Evolutionary conservation across 2,329 filamentous ascomycete species (phyloP), one percentile per base, ranked within the genome.

Genomic region (Fusarium sp.): DNA sequence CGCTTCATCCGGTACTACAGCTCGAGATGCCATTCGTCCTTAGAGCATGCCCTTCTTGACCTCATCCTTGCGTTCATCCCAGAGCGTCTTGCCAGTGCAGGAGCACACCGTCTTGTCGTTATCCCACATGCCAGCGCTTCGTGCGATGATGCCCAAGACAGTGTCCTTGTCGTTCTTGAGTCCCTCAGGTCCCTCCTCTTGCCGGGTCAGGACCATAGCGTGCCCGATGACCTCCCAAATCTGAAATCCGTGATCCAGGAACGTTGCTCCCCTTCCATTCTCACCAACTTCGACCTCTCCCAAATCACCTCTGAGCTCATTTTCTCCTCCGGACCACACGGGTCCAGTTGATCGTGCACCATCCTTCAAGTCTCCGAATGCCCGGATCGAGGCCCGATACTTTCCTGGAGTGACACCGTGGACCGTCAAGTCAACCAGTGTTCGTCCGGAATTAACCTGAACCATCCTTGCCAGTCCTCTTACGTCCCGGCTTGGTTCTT

Each of bases 81-180:
- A 99, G 10, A 99, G 88, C 61, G 94, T 98, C 88, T 98, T 98
- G 4, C 96, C 96, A 36, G 93, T 97, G 81, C 96, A 99, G 51
- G 93, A 97, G 79, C 96, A 99, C 6, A 99, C 95, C 49, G 92
- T 97, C 86, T 98, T 99, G 78, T 97, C 93, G 75, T 99, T 97
- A 79, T 97, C 95, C 96, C 96, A 99, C 67, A 97, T 91, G n/a
- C 96, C 96, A 14, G 96, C 95, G 79, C 94, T 97, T 77, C 96
- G 86, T 53, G 96, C 96, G 81, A 99, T 93, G 56, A 99, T 94
- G 8, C 96, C 96, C 2, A 97, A 92, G 55, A 97, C 83, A 18
- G 93, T 97, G 78, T 96, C 89, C 60, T 89, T 86, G 77, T 97
- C 92, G 72, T 97, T 94, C 74, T 85, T 84, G 73, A 90, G 81